These are phyloP conservation scores for Ascochyta pisi DNA, from an alignment of 2,329 filamentous ascomycete species.

Conservation along the genomic window DNA sequence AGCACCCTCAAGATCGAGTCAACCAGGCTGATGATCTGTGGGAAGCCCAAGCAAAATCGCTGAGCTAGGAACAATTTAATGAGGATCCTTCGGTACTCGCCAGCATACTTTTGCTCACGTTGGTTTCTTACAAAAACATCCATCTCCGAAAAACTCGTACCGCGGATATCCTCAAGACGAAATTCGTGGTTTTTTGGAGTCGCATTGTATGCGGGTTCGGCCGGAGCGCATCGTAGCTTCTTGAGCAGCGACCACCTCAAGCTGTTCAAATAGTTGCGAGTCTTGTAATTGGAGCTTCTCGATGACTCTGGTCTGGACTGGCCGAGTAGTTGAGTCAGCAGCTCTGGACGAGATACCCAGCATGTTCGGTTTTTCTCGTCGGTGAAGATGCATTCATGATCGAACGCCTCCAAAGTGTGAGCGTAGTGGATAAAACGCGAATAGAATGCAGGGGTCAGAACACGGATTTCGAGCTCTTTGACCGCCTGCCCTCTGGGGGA, in stretches of 20 bases:
- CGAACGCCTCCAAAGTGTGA: slow-evolving; percentile 67
- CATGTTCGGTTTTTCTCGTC: slow-evolving; percentile 65
- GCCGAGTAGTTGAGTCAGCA: slow-evolving; percentile 50
- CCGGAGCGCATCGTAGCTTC: slow-evolving; percentile 50
- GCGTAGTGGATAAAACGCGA: slow-evolving; percentile 69
- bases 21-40: slow-evolving; percentile 66
- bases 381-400: slow-evolving; percentile 61
- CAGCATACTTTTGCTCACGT: slow-evolving; percentile 21
- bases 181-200: slow-evolving; percentile 19
- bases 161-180: slow-evolving; percentile 47
- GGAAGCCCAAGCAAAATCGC: slow-evolving; percentile 48
- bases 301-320: slow-evolving; percentile 39
- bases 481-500: slow-evolving; percentile 10
- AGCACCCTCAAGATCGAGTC: slow-evolving; percentile 73
- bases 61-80: slow-evolving; percentile 54
- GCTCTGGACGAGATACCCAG: slow-evolving; percentile 61
- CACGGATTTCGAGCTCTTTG: slow-evolving; percentile 61
- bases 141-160: slow-evolving; percentile 48
- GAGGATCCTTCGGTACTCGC: slow-evolving; percentile 47
- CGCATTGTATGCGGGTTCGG: slow-evolving; percentile 47
- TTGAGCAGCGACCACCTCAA: slow-evolving; percentile 50
- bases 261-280: slow-evolving; percentile 25
- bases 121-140: slow-evolving; percentile 46
- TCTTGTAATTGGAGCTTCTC: neutral
- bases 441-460: slow-evolving; percentile 72